Conservation (phyloP, 2,329 filamentous ascomycete species). For the Cladosporium sp. region DNA sequence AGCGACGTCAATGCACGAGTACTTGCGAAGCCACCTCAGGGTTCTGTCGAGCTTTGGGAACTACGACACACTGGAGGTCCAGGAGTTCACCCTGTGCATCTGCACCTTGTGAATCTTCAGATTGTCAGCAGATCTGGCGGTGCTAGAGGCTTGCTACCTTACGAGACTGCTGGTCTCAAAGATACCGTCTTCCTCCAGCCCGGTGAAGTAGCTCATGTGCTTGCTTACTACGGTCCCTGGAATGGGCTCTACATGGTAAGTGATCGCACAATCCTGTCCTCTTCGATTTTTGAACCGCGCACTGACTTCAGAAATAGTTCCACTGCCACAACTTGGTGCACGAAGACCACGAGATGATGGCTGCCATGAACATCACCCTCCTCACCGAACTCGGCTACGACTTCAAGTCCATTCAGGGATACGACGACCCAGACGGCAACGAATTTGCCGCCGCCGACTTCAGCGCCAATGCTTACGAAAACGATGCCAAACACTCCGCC, state of each 20-base stretch:
- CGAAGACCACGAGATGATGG: slow-evolving; percentile 44
- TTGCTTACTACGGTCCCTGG: slow-evolving; percentile 51
- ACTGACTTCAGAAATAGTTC: slow-evolving; percentile 19
- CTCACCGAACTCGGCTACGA: slow-evolving; percentile 32
- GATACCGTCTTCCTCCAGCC: slow-evolving; percentile 54
- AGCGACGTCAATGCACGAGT: slow-evolving; percentile 46
- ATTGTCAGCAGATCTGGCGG: slow-evolving; percentile 48
- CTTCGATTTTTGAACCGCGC: neutral
- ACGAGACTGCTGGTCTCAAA: slow-evolving; percentile 54
- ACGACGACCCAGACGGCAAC: slow-evolving; percentile 23
- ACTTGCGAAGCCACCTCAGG: slow-evolving; percentile 45
- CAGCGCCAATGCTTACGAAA: slow-evolving; percentile 24
- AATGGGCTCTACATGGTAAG: slow-evolving; percentile 44
- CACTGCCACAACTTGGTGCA: slow-evolving; percentile 45
- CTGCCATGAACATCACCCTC: slow-evolving; percentile 40
- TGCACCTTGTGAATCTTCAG: slow-evolving; percentile 58
- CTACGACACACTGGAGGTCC: slow-evolving; percentile 48
- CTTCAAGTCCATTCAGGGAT: slow-evolving; percentile 17
- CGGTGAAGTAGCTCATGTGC: slow-evolving; percentile 48
- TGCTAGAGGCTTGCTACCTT: slow-evolving; percentile 43
- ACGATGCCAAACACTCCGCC: slow-evolving; percentile 20
- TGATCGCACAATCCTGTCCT: neutral
- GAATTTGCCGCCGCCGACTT: slow-evolving; percentile 19
- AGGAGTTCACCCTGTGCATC: slow-evolving; percentile 53
- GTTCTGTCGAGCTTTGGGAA: slow-evolving; percentile 48